Percentiles rank a stretch among this genome's conserved stretches.
These are phyloP conservation scores for Ceriops zippeliana DNA, from an alignment of 345 rosid genomes.

Conservation along the genomic window DNA sequence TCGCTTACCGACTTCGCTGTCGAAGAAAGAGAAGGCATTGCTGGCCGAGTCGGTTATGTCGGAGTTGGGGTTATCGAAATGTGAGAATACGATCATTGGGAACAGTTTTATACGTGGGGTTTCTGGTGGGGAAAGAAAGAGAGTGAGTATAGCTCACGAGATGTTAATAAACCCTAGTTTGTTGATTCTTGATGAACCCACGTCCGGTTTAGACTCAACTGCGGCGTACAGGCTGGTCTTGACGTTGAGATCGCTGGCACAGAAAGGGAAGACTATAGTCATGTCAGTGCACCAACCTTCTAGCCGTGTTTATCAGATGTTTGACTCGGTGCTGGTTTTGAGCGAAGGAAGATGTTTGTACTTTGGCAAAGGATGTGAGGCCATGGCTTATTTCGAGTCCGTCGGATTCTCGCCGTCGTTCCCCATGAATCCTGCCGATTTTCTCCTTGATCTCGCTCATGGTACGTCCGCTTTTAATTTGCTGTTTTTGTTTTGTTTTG, in stretches of 20 bases:
- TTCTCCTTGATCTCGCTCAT: constrained; percentile 93
- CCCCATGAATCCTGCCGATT: constrained; percentile 96
- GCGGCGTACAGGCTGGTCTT: constrained; percentile 75
- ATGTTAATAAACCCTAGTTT: constrained; percentile 77
- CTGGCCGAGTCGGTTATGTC: constrained; percentile 63
- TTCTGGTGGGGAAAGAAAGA: constrained; percentile 89
- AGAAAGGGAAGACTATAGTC: constrained; percentile 67
- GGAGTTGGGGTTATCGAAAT: constrained; percentile 76
- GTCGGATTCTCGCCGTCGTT: constrained; percentile 86
- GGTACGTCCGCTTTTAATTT: constrained; percentile 51
- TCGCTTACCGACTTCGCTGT: constrained; percentile 52
- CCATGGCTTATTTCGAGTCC: constrained; percentile 63
- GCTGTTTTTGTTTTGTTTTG: constrained; percentile 1
- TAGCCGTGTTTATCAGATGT: constrained; percentile 78
- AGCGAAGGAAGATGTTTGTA: constrained; percentile 78
- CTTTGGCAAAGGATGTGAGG: constrained; percentile 70
- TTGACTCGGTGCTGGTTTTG: constrained; percentile 64
- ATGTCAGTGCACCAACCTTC: constrained; percentile 94
- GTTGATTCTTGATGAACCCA: constrained; percentile 79
- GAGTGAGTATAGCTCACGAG: constrained; percentile 85
- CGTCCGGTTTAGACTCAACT: constrained; percentile 91
- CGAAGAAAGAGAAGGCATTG: constrained; percentile 44
- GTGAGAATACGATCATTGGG: constrained; percentile 80
- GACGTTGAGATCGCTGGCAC: constrained; percentile 54
- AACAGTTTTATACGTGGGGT: constrained; percentile 76